These are phyloP conservation scores for Cairneyella variabilis DNA, from an alignment of 495 filamentous ascomycete species.

Conservation along the genomic window DNA sequence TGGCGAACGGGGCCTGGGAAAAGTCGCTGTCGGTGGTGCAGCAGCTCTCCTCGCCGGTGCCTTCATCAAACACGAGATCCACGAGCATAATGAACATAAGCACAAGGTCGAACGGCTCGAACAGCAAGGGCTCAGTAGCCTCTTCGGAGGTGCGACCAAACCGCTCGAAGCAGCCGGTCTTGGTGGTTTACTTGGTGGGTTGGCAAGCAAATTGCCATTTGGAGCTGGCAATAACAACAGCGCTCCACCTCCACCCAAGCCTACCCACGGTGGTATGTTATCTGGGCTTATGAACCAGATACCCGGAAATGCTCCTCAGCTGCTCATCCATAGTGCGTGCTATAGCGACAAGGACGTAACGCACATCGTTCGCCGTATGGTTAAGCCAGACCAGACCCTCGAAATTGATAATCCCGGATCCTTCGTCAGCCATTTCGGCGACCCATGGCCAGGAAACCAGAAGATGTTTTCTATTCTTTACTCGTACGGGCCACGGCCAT, in stretches of 20 bases:
- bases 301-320: not conserved
- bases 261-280: not conserved
- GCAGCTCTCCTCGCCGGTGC: not conserved
- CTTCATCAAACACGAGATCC: not conserved
- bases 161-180: not conserved
- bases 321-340: not conserved
- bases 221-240: not conserved
- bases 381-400: not conserved
- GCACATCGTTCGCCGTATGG: not conserved
- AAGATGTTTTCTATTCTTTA: slow-evolving; percentile 3
- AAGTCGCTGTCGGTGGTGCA: not conserved
- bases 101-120: too few relatives aligned
- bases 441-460: slow-evolving; percentile 3
- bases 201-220: not conserved
- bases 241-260: not conserved
- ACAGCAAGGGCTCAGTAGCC: too few relatives aligned
- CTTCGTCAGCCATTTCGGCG: not conserved
- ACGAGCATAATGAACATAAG: not conserved
- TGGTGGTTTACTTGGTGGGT: not conserved
- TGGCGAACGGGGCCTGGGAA: not conserved
- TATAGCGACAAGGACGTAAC: not conserved
- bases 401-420: not conserved
- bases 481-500: slow-evolving; percentile 1
- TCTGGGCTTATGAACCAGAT: too few relatives aligned
- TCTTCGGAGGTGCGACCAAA: not conserved